Base-by-base conservation (phyloP, 2,329 filamentous ascomycete genomes). In the Didymosphaeria variabile region DNA sequence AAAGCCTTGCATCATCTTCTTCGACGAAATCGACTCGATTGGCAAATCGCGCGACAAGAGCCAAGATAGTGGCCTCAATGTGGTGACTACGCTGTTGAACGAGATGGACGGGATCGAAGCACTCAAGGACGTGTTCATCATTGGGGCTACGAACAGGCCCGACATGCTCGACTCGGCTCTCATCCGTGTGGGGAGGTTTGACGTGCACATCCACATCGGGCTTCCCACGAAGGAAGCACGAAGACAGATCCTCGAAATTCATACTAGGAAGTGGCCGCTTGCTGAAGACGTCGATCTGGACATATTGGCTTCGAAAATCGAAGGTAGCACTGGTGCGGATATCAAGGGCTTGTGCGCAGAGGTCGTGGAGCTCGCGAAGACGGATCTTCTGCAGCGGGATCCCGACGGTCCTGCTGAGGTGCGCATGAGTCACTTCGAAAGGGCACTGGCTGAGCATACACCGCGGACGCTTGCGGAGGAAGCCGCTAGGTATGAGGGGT, bases 61-160 rank as follows among this genome's bases (percentile, higher is more conserved):
- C 10, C 73, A 75, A 32, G 76, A 86, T 15, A 83, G 82, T 29
- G 87, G 90, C 1, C 85, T 97, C 51, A 95, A 97, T 73, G 91
- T 97, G 47, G 86, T 97, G 15, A 94, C 93, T 0, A 96, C 94
- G 1, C 82, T 98, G 31, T 85, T 98, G 5, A 97, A 93, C 62
- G 94, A 97, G 76, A 96, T 98, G 91, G 94, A 97, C 74, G 94
- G 94, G 50, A 97, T 97, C 68, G 93, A 97, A 77, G 84, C 90
- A 42, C 83, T 96, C 21, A 90, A 90, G 57, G 91, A 91, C 59
- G 93, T 98, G 0, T 86, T 96, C 61, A 90, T 97, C 15, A 87
- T 98, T 19, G 94, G 92, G 0, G 94, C 94, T 2, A 98, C 94
- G 0, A 98, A 98, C 79, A 88, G 92, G 56, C 94, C 94, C 0